Evolutionary conservation across 2,329 filamentous ascomycete genomes (phyloP).

Genomic region (Microsporum canis): DNA sequence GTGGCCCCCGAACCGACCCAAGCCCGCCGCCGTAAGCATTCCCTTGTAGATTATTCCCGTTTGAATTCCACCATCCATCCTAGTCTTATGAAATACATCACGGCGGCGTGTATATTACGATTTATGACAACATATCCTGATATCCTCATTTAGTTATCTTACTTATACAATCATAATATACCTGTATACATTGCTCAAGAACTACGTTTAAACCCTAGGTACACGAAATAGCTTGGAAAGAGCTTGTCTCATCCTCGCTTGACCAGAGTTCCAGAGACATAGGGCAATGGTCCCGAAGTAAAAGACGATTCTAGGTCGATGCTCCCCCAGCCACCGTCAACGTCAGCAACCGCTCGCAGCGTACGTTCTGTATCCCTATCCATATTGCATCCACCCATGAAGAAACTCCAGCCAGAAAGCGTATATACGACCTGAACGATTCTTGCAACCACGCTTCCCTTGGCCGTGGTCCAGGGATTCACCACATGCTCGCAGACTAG

Average conservation of each 20-base stretch:
- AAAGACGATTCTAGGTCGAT: constrained; percentile 37
- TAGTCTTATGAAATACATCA: neutral
- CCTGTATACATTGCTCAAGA: neutral
- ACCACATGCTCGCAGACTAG: constrained; percentile 46
- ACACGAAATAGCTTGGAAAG: neutral
- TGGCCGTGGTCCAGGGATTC: constrained; percentile 40
- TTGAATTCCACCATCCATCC: too few relatives aligned
- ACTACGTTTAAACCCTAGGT: neutral
- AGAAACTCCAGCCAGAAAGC: constrained; percentile 41
- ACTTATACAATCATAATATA: neutral
- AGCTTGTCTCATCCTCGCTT: constrained; percentile 22
- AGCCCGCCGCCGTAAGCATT: constrained; percentile 16
- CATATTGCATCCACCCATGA: constrained; percentile 42
- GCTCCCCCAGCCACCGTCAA: constrained; percentile 38
- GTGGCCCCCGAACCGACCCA: constrained; percentile 31
- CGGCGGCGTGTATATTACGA: neutral
- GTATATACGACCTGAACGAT: constrained; percentile 38
- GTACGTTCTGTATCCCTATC: constrained; percentile 38
- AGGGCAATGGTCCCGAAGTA: constrained; percentile 29
- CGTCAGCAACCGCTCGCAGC: constrained; percentile 32
- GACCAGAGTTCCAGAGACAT: constrained; percentile 32
- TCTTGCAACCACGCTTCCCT: constrained; percentile 36
- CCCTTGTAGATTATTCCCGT: neutral
- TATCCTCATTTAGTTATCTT: neutral
- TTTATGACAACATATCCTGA: neutral